Evolutionary conservation across 2,329 filamentous ascomycete genomes (phyloP).

Genomic region (Phoma sp.): DNA sequence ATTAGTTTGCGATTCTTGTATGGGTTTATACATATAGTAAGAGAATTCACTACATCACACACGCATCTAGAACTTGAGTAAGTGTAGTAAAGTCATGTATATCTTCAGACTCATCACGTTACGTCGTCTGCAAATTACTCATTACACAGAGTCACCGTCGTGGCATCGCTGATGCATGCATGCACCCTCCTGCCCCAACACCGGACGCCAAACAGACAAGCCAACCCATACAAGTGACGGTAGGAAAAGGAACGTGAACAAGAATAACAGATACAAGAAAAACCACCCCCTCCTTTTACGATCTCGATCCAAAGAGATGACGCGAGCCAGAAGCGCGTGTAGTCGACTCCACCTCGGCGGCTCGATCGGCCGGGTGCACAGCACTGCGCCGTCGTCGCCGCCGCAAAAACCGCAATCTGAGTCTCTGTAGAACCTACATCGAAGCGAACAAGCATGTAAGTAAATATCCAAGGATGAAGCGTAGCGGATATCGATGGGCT

Average conservation of each 20-base stretch:
- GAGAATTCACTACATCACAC: no score
- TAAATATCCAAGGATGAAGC: slow-evolving; percentile 26
- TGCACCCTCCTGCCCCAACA: neutral
- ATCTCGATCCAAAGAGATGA: slow-evolving; percentile 3
- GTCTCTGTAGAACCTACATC: slow-evolving; percentile 32
- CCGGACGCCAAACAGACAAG: slow-evolving; percentile 10
- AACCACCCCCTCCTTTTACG: neutral
- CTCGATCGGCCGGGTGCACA: slow-evolving; percentile 10
- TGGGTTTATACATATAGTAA: no score
- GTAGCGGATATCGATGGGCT: slow-evolving; percentile 30
- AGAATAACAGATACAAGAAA: slow-evolving; percentile 2
- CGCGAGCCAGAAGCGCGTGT: neutral
- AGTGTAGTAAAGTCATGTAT: no score
- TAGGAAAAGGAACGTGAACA: neutral
- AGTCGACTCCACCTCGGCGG: neutral
- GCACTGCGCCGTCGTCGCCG: slow-evolving; percentile 9
- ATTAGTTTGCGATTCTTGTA: no score
- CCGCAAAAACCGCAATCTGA: slow-evolving; percentile 31
- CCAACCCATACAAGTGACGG: slow-evolving; percentile 6
- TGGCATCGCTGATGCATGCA: slow-evolving; percentile 5
- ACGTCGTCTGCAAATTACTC: no score
- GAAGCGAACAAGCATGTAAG: slow-evolving; percentile 38
- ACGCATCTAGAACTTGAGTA: no score
- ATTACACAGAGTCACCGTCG: neutral
- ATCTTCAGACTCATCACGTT: no score